Evolutionary conservation across 2,329 filamentous ascomycete genomes (phyloP).

Genomic region (Fusarium staphyleae): DNA sequence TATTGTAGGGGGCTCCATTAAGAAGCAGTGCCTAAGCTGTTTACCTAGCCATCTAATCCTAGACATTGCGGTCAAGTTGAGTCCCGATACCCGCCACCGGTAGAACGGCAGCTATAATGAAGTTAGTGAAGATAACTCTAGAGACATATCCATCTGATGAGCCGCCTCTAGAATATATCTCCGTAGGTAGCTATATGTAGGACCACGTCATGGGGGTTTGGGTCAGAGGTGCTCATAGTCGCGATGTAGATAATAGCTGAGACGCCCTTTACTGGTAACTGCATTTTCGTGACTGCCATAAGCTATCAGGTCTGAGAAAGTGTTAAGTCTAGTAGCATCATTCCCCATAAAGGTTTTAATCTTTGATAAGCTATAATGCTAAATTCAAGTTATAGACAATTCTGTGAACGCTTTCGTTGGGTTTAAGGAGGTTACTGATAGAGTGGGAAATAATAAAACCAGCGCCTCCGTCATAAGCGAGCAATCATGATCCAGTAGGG

Average conservation of each 20-base stretch:
- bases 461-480: too few relatives aligned
- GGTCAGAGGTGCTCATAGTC: slow-evolving; percentile 48
- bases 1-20: slow-evolving; percentile 19
- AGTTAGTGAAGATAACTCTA: slow-evolving; percentile 41
- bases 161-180: slow-evolving; percentile 51
- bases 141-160: slow-evolving; percentile 51
- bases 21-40: slow-evolving; percentile 43
- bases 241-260: slow-evolving; percentile 56
- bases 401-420: too few relatives aligned
- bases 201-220: slow-evolving; percentile 53
- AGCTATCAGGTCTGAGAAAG: slow-evolving; percentile 49
- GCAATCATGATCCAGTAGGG: too few relatives aligned
- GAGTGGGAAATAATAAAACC: too few relatives aligned
- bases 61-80: slow-evolving; percentile 36
- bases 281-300: slow-evolving; percentile 47
- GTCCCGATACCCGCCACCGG: slow-evolving; percentile 4
- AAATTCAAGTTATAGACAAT: too few relatives aligned
- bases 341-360: too few relatives aligned
- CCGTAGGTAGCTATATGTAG: slow-evolving; percentile 46
- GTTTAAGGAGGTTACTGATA: too few relatives aligned
- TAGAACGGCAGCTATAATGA: slow-evolving; percentile 24
- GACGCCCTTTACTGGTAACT: slow-evolving; percentile 44
- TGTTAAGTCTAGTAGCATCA: slow-evolving; percentile 47
- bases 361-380: too few relatives aligned
- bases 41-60: slow-evolving; percentile 44